Evolutionary conservation across 345 rosid genomes (phyloP), one percentile per base, ranked within the genome.

Genomic region (Mallotus nudiflorus): DNA sequence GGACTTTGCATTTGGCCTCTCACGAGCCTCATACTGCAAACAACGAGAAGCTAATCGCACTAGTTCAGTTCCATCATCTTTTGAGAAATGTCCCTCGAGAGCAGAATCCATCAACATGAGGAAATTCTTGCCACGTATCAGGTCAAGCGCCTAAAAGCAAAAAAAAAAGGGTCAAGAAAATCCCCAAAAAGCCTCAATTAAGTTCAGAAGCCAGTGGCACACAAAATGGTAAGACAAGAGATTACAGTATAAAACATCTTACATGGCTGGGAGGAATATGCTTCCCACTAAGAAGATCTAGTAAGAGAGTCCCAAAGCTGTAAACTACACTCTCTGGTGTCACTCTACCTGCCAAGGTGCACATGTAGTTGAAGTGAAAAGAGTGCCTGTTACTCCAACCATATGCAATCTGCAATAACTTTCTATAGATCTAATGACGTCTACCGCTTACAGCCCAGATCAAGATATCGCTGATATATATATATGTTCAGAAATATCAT

Each of bases 181-280:
- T 50, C 27, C 51, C 9, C 42, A 37, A 3, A 42, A 42, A 42
- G 11, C 46, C 11, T 63, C 37, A 24, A 42, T 63, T n/a, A n/a
- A n/a, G n/a, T n/a, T n/a, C n/a, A n/a, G n/a, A n/a, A n/a, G n/a
- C n/a, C n/a, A n/a, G n/a, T n/a, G n/a, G n/a, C n/a, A n/a, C n/a
- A n/a, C n/a, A n/a, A n/a, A n/a, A n/a, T n/a, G n/a, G n/a, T n/a
- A n/a, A n/a, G n/a, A n/a, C n/a, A n/a, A n/a, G n/a, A n/a, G n/a
- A n/a, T n/a, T n/a, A n/a, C n/a, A n/a, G n/a, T n/a, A n/a, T n/a
- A n/a, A n/a, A n/a, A 6, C 37, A 25, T 19, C 75, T 84, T 88
- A 96, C 99, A 84, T 96, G 99, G 71, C 90, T 92, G 3, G 98
- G 99, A 65, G 99, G 99, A 73, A 95, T 95, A 85, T 90, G 99